A percentile compares a stretch with the other conserved stretches of the same genome.
Conservation (phyloP, 1,284 basidiomycete species). For the Thecaphora thlaspeos region DNA sequence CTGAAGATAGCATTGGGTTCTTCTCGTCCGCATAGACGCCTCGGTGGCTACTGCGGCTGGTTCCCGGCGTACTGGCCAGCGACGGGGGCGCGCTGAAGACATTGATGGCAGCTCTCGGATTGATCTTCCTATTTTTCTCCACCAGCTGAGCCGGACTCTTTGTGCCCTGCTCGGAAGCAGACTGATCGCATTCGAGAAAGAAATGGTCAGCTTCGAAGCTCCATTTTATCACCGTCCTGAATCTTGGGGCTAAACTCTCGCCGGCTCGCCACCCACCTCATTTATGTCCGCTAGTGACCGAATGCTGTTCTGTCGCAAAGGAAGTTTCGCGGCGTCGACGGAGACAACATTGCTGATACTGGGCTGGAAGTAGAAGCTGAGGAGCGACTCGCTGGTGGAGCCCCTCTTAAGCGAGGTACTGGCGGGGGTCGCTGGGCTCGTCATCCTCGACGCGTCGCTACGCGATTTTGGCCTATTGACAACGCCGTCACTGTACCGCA, state of each 20-base stretch:
- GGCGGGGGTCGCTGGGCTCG: neutral
- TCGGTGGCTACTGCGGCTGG: neutral
- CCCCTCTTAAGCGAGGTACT: neutral
- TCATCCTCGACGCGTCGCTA: neutral
- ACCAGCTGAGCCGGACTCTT: neutral
- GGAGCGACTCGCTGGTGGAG: neutral
- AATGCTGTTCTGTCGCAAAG: too few relatives aligned
- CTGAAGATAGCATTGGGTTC: neutral
- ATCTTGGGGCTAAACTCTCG: too few relatives aligned
- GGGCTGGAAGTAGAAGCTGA: neutral
- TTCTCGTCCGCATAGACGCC: neutral
- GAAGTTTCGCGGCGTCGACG: too few relatives aligned
- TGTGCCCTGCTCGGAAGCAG: neutral
- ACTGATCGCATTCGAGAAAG: too few relatives aligned
- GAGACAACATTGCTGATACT: too few relatives aligned
- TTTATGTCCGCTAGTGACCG: too few relatives aligned
- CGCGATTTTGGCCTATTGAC: too few relatives aligned
- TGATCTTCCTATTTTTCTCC: neutral
- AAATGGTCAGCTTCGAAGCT: too few relatives aligned
- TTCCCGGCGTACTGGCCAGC: too few relatives aligned
- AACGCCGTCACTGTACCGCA: too few relatives aligned
- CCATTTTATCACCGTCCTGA: too few relatives aligned
- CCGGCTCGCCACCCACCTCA: too few relatives aligned
- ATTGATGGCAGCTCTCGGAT: neutral
- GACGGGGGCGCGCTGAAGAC: neutral